Percentiles rank a stretch among this genome's conserved stretches.
Conservation (phyloP, 306 rosid species). For the Quercus mongolica region DNA sequence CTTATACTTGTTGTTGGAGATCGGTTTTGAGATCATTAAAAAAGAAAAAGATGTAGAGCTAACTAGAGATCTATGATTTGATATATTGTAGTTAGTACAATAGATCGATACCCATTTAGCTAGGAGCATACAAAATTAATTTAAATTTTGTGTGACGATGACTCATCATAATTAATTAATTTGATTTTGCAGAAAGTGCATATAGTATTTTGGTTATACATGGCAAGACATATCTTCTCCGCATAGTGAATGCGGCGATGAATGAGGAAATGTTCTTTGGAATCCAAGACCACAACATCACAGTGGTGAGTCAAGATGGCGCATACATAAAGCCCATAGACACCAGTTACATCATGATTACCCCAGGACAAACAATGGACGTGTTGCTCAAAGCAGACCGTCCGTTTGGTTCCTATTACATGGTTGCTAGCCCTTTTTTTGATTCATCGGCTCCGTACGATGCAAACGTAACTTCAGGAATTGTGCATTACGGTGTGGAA, state of each 20-base stretch:
- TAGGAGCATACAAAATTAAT: not conserved
- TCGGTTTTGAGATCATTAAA: too few relatives aligned
- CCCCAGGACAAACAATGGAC: conserved; percentile 41
- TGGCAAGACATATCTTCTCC: conserved; percentile 30
- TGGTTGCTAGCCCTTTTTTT: conserved; percentile 22
- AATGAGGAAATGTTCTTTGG: conserved; percentile 28
- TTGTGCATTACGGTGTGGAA: too few relatives aligned
- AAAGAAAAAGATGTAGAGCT: too few relatives aligned
- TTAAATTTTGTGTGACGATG: conserved; percentile 2
- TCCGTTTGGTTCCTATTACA: conserved; percentile 16
- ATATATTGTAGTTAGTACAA: too few relatives aligned
- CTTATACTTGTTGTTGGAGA: too few relatives aligned
- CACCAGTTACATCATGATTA: conserved; percentile 19
- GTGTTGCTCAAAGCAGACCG: conserved; percentile 29
- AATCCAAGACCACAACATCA: conserved; percentile 23
- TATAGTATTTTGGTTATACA: not conserved
- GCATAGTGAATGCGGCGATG: conserved; percentile 20
- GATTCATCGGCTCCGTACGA: not conserved
- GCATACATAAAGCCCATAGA: conserved; percentile 25
- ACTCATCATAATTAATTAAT: not conserved
- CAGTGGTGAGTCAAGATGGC: conserved; percentile 22
- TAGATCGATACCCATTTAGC: too few relatives aligned
- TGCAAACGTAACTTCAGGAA: conserved; percentile 15
- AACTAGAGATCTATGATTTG: too few relatives aligned
- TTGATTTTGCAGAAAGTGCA: conserved; percentile 6